A percentile compares a stretch with the other conserved stretches of the same genome.
Conservation (phyloP, 257 asterid species). For the Plantago ovata region DNA sequence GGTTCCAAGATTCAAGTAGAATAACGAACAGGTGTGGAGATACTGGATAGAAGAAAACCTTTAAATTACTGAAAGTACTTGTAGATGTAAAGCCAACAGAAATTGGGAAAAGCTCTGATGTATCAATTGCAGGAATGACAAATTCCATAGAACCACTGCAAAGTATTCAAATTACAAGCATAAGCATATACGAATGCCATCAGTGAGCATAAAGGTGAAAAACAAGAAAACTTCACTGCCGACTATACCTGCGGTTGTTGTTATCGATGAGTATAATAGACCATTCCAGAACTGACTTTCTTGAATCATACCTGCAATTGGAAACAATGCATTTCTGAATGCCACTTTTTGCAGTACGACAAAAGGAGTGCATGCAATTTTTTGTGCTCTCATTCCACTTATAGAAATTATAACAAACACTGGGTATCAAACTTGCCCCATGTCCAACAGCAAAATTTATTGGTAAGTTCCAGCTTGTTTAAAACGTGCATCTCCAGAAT, state of each 20-base stretch:
- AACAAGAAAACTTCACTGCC: slow-evolving; percentile 8
- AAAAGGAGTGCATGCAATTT: background rate
- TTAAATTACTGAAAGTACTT: slow-evolving; percentile 60
- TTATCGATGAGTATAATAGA: slow-evolving; percentile 78
- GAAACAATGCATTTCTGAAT: slow-evolving; percentile 15
- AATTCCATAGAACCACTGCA: slow-evolving; percentile 95
- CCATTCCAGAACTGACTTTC: slow-evolving; percentile 87
- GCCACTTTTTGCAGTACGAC: slow-evolving; percentile 5
- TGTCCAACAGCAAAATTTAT: too few species aligned
- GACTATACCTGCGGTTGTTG: slow-evolving; percentile 82
- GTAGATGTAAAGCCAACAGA: slow-evolving; percentile 71
- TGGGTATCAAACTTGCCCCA: too few species aligned
- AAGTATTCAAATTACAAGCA: slow-evolving; percentile 23
- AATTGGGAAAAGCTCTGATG: slow-evolving; percentile 78
- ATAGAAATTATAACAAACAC: background rate
- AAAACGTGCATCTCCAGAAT: too few species aligned
- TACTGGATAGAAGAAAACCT: background rate
- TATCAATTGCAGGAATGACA: slow-evolving; percentile 73
- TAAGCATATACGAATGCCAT: background rate
- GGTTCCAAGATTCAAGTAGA: too few species aligned
- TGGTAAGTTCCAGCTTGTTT: too few species aligned
- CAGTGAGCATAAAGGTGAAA: background rate
- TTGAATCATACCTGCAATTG: slow-evolving; percentile 68
- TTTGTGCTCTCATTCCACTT: background rate
- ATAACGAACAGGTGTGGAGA: too few species aligned